Base-by-base conservation (phyloP, 805 yeast genomes). In the Suhomyces prunicola region DNA sequence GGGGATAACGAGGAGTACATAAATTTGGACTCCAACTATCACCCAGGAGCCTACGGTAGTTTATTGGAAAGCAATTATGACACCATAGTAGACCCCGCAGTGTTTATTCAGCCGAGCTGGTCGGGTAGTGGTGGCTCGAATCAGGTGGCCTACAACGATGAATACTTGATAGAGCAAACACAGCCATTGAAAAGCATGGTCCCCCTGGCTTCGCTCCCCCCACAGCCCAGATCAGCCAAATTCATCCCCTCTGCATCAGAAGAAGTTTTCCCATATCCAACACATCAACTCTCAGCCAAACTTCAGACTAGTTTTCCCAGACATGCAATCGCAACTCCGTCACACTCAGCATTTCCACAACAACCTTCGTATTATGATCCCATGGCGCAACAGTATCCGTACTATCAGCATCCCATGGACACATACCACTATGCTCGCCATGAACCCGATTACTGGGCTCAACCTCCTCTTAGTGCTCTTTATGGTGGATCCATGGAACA, bases 81-180 rank as follows among this genome's bases (percentile, higher is more conserved):
- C 42, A 52, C 53, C 7, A 47, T 64, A 44, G 61, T 64, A 26
- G 67, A 64, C 45, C 58, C 64, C 6, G 35, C 60, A 26, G 54
- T 59, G 44, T 60, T 64, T 50, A 61, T 52, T 33, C 59, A 54
- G 27, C 59, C 65, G 12, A 26, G 44, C 39, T 12, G 45, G 17
- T 31, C 42, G 15, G 12, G 26, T 4, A 19, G 42, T n/a, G 42
- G 42, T 10, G 31, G 46, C 4, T 35, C 67, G 22, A 59, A 63
- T 12, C 76, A 74, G 54, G 67, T 78, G 45, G 71, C 69, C 22
- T 70, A 68, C 55, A 76, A 72, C 53, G 82, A 78, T 46, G 82
- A 79, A 50, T 76, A 78, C 49, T 60, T 81, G 46, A 78, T 80
- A 41, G 84, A 81, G 56, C 84, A 80, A 57, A 75, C 84, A 0